phyloP scores from a whole-genome alignment of 2,329 filamentous ascomycete genomes.

The Fusarium agapanthi region DNA sequence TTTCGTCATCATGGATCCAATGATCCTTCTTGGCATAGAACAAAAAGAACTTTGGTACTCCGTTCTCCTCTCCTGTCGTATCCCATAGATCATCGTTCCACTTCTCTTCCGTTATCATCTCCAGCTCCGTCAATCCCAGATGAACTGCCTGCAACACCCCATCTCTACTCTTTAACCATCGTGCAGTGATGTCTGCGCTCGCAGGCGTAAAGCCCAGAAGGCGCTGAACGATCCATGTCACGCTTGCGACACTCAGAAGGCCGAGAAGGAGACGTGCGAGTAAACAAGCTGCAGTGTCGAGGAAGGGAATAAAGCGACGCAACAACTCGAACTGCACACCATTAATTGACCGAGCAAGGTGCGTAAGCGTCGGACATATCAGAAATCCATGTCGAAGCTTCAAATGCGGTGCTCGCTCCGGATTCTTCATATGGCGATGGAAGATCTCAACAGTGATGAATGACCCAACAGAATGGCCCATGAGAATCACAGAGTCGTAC shows the following conservation, averaged over 20 bases:
- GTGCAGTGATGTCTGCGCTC: constrained; percentile 59
- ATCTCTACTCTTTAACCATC: constrained; percentile 64
- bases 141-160: constrained; percentile 68
- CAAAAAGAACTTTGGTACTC: constrained; percentile 62
- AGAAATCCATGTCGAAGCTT: constrained; percentile 65
- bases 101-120: constrained; percentile 63
- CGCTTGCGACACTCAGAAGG: constrained; percentile 50
- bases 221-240: constrained; percentile 54
- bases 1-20: constrained; percentile 66
- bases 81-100: constrained; percentile 71
- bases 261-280: constrained; percentile 54
- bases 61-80: constrained; percentile 29
- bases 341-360: constrained; percentile 70
- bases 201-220: constrained; percentile 59
- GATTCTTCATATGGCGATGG: constrained; percentile 59
- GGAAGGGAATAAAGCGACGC: constrained; percentile 52
- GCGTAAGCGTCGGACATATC: constrained; percentile 78
- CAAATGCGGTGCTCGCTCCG: constrained; percentile 48
- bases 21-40: constrained; percentile 69
- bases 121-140: constrained; percentile 68
- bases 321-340: constrained; percentile 57
- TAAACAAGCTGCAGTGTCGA: constrained; percentile 53
- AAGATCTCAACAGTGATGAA: constrained; percentile 77
- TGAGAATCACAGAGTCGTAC: constrained; percentile 69
- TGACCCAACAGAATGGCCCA: constrained; percentile 78